These are phyloP conservation scores for Dichomitus squalens DNA, from an alignment of 1,284 basidiomycete species.

Conservation along the genomic window DNA sequence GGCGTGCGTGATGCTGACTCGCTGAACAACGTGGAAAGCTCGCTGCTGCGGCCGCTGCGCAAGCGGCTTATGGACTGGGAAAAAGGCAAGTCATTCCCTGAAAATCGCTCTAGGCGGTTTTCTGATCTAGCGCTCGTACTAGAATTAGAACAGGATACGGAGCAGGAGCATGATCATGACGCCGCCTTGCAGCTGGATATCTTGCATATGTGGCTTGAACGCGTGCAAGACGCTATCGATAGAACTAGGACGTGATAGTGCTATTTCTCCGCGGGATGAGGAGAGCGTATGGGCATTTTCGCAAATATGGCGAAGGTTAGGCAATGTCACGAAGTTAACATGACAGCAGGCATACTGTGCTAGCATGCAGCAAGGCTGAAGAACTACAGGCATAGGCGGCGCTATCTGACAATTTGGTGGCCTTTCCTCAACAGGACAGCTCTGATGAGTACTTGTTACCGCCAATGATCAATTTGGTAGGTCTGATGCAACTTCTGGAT, in stretches of 20 bases:
- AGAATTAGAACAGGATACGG: neutral
- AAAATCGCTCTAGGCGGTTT: neutral
- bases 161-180: constrained; percentile 6
- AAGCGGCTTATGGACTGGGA: constrained; percentile 30
- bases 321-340: too few species aligned
- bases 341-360: too few species aligned
- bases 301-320: too few species aligned
- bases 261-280: neutral
- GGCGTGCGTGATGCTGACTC: constrained; percentile 48
- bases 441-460: neutral
- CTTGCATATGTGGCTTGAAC: constrained; percentile 45
- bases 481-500: neutral
- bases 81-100: constrained; percentile 16
- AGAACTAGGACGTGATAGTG: neutral
- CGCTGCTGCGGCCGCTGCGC: constrained; percentile 35
- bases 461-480: neutral
- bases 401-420: neutral
- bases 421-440: neutral
- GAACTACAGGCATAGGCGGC: too few species aligned
- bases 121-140: neutral
- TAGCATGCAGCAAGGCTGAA: too few species aligned
- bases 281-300: neutral
- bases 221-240: constrained; percentile 30
- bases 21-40: constrained; percentile 30
- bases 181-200: constrained; percentile 42